Conservation (phyloP, 2,329 filamentous ascomycete species). For the Trichoderma hamatum region DNA sequence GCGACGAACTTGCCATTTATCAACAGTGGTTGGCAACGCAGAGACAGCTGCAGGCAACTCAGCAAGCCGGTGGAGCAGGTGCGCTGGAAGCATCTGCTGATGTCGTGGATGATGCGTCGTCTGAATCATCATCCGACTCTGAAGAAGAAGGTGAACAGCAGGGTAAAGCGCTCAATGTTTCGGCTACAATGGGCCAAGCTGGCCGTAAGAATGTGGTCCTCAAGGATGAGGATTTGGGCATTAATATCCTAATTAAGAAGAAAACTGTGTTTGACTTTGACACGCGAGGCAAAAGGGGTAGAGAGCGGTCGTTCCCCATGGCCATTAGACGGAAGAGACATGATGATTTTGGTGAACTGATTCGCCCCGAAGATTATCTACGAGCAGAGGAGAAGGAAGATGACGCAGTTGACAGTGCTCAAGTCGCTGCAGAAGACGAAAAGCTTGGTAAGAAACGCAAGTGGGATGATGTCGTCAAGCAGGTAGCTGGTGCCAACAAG, state of each 20-base stretch:
- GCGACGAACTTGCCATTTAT: slow-evolving; percentile 77
- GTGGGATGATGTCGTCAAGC: slow-evolving; percentile 72
- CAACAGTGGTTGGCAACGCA: slow-evolving; percentile 92
- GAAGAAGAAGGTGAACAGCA: slow-evolving; percentile 90
- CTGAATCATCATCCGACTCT: slow-evolving; percentile 81
- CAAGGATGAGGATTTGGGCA: slow-evolving; percentile 86
- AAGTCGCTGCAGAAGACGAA: slow-evolving; percentile 52
- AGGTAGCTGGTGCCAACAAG: slow-evolving; percentile 54
- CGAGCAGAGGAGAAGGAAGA: slow-evolving; percentile 88
- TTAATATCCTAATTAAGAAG: slow-evolving; percentile 86
- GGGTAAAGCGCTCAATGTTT: slow-evolving; percentile 87
- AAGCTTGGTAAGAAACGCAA: slow-evolving; percentile 88
- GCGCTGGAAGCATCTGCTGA: slow-evolving; percentile 71
- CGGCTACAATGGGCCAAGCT: slow-evolving; percentile 80
- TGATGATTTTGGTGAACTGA: slow-evolving; percentile 93
- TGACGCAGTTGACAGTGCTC: slow-evolving; percentile 60
- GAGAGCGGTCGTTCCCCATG: slow-evolving; percentile 90
- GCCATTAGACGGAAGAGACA: slow-evolving; percentile 75
- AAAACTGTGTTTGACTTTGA: slow-evolving; percentile 94
- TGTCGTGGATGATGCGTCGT: slow-evolving; percentile 79
- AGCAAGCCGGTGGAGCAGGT: slow-evolving; percentile 69
- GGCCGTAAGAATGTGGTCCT: slow-evolving; percentile 83
- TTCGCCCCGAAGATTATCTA: slow-evolving; percentile 90
- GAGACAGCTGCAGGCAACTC: slow-evolving; percentile 80
- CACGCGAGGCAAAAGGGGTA: slow-evolving; percentile 84